Evolutionary conservation across 805 yeast species (phyloP).

Genomic region (Candida qinlingensis): DNA sequence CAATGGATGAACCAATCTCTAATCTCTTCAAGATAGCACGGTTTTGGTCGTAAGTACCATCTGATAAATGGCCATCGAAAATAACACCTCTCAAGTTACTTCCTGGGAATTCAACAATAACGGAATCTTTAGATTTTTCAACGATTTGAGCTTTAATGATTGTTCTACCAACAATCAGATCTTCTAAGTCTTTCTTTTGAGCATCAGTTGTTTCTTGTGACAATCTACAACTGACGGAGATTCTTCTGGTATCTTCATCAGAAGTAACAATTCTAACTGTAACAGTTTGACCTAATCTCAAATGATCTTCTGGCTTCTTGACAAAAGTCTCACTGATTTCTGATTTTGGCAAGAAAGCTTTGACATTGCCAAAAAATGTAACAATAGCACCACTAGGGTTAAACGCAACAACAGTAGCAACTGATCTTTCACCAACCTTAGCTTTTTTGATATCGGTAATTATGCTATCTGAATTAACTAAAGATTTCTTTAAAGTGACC

Average conservation of each 20-base stretch:
- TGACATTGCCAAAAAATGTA: conserved; percentile 72
- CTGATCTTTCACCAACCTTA: conserved; percentile 47
- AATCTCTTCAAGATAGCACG: conserved; percentile 60
- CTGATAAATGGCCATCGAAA: conserved; percentile 69
- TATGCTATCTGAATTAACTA: conserved; percentile 49
- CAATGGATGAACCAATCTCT: conserved; percentile 53
- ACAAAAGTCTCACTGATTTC: conserved; percentile 91
- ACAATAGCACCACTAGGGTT: conserved; percentile 76
- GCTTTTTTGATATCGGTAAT: conserved; percentile 46
- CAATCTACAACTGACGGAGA: conserved; percentile 71
- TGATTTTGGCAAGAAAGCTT: conserved; percentile 77
- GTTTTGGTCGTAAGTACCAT: conserved; percentile 68
- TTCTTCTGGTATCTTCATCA: conserved; percentile 45
- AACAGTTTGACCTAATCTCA: conserved; percentile 81
- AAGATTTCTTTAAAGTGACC: conserved; percentile 77
- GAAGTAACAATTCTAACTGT: conserved; percentile 58
- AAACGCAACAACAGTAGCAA: conserved; percentile 71
- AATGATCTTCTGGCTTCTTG: conserved; percentile 66
- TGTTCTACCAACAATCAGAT: conserved; percentile 56
- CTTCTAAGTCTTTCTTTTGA: conserved; percentile 42
- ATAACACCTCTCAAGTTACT: conserved; percentile 63
- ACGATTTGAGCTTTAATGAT: conserved; percentile 54
- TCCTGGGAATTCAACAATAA: conserved; percentile 51
- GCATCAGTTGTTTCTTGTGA: conserved; percentile 43
- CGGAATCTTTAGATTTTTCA: conserved; percentile 71